Conservation (phyloP, 495 filamentous ascomycete species). For the Rusavskia elegans region DNA sequence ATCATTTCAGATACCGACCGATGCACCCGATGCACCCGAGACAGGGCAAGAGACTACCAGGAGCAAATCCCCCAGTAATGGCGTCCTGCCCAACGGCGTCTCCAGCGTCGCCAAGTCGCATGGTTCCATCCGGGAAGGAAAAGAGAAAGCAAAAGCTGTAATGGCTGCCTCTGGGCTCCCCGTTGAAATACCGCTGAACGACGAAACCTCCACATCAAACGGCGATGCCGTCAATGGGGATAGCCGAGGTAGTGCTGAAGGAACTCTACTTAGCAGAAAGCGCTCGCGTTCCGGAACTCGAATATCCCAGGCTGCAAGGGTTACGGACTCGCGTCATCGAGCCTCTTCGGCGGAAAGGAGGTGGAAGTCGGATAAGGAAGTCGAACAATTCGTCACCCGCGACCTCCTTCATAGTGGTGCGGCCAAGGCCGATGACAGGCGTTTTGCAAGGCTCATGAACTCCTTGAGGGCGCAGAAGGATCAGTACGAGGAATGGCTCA, state of each 20-base stretch:
- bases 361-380: constrained; percentile 31
- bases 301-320: constrained; percentile 18
- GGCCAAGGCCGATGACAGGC: constrained; percentile 27
- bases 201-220: constrained; percentile 17
- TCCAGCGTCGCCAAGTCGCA: constrained; percentile 9
- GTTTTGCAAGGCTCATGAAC: constrained; percentile 10
- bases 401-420: constrained; percentile 56
- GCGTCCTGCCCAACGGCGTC: constrained; percentile 12
- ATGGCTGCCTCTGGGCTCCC: constrained; percentile 33
- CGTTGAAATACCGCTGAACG: not conserved
- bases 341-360: constrained; percentile 4
- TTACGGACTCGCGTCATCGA: constrained; percentile 6
- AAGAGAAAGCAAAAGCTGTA: constrained; percentile 42
- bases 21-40: not conserved
- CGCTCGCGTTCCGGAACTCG: constrained; percentile 44
- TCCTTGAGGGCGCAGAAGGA: constrained; percentile 11
- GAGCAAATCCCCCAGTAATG: constrained; percentile 3
- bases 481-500: constrained; percentile 26
- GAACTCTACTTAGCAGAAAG: constrained; percentile 26
- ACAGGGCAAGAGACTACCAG: constrained; percentile 1
- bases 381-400: constrained; percentile 64
- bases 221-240: constrained; percentile 15
- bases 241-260: not conserved
- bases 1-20: not conserved
- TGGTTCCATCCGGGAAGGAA: constrained; percentile 35